These are phyloP conservation scores for Pulchroboletus neoregius DNA, from an alignment of 1,284 basidiomycete genomes.

Conservation along the genomic window DNA sequence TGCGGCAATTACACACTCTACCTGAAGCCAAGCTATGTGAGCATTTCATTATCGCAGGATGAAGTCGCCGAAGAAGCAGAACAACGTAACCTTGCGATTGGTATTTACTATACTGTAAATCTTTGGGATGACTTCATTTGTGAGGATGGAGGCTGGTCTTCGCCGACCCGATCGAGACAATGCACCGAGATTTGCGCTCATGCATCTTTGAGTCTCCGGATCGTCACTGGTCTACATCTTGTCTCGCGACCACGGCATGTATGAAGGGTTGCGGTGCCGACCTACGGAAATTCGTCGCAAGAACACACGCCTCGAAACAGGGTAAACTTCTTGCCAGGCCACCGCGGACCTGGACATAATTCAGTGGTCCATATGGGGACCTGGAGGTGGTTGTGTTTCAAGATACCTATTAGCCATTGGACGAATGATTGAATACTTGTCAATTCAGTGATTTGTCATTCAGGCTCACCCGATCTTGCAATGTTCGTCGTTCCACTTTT, in stretches of 20 bases:
- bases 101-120: conserved; percentile 7
- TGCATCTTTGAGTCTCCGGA: conserved; percentile 15
- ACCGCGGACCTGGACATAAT: conserved; percentile 24
- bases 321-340: conserved; percentile 13
- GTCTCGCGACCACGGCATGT: conserved; percentile 8
- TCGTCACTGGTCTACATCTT: conserved; percentile 13
- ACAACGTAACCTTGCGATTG: conserved; percentile 4
- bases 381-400: conserved; percentile 7
- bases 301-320: conserved; percentile 2
- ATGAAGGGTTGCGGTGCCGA: conserved; percentile 17
- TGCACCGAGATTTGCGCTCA: conserved; percentile 20
- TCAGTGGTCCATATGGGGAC: conserved; percentile 12
- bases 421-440: too few relatives aligned
- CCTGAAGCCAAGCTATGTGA: conserved; percentile 1
- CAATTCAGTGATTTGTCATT: too few relatives aligned
- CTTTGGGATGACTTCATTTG: conserved; percentile 16
- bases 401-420: conserved; percentile 12
- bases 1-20: conserved; percentile 4
- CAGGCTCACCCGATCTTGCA: too few relatives aligned
- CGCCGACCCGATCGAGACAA: conserved; percentile 18
- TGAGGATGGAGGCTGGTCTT: conserved; percentile 10
- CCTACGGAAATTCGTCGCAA: conserved; percentile 8
- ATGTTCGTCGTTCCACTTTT: too few relatives aligned
- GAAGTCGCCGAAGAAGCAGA: conserved; percentile 9
- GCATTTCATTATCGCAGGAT: conserved; percentile 14